Evolutionary conservation across 2,329 filamentous ascomycete genomes (phyloP).

Genomic region (Daldinia sp.): DNA sequence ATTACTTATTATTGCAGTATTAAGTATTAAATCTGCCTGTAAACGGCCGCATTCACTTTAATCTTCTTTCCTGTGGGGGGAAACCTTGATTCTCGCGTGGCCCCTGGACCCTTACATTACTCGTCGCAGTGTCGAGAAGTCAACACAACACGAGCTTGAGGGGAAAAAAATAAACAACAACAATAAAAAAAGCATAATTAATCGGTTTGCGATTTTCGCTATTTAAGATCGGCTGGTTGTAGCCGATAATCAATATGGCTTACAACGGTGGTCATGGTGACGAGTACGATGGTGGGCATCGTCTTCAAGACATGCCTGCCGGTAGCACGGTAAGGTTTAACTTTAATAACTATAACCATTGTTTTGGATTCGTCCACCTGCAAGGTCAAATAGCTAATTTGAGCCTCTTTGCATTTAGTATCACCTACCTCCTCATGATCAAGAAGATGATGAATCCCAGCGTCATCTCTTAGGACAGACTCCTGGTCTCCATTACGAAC

Average conservation of each 20-base stretch:
- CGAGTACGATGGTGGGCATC: constrained; percentile 69
- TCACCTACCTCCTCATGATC: constrained; percentile 65
- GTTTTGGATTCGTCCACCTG: constrained; percentile 19
- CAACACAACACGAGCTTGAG: constrained; percentile 18
- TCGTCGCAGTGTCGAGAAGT: constrained; percentile 2
- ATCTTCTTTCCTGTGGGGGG: constrained; percentile 38
- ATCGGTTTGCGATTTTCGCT: constrained; percentile 3
- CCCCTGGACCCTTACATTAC: constrained; percentile 34
- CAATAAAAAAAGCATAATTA: neutral
- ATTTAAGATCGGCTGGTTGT: constrained; percentile 29
- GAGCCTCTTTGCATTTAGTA: constrained; percentile 53
- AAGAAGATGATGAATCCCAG: constrained; percentile 65
- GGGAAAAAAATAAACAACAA: neutral
- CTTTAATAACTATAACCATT: constrained; percentile 29
- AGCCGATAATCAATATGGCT: constrained; percentile 60
- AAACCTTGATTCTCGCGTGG: constrained; percentile 31
- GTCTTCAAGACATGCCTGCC: constrained; percentile 71
- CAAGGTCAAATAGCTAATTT: constrained; percentile 27
- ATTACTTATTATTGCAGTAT: constrained; percentile 19
- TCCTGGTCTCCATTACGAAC: constrained; percentile 58
- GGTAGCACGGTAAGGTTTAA: constrained; percentile 64
- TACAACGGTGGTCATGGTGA: constrained; percentile 67
- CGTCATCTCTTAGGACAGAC: constrained; percentile 64
- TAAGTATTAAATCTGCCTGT: constrained; percentile 30
- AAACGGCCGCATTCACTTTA: constrained; percentile 35